Conservation (phyloP, 768 basidiomycete genomes). For the Suillus subluteus region DNA sequence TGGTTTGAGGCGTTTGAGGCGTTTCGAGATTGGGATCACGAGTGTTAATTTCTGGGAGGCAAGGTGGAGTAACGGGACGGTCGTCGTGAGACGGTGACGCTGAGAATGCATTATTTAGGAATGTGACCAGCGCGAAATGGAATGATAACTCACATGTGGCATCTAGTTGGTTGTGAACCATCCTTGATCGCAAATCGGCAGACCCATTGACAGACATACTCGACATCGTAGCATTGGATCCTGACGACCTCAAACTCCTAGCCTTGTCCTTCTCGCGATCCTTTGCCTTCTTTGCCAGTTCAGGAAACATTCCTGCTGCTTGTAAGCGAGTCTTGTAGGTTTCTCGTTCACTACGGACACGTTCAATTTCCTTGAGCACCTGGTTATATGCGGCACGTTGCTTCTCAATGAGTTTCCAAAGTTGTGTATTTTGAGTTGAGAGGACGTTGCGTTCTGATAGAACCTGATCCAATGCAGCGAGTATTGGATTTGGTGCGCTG, state of each 20-base stretch:
- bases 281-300: conserved; percentile 40
- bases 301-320: conserved; percentile 39
- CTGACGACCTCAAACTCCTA: conserved; percentile 20
- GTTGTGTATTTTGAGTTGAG: conserved; percentile 82
- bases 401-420: conserved; percentile 96
- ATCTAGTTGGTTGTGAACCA: conserved; percentile 35
- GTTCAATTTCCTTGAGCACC: conserved; percentile 83
- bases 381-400: conserved; percentile 82
- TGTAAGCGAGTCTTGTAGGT: conserved; percentile 44
- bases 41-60: conserved; percentile 17
- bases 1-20: conserved; percentile 12
- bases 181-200: conserved; percentile 29
- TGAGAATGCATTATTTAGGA: background rate
- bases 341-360: conserved; percentile 82
- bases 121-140: background rate
- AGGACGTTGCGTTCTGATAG: conserved; percentile 82
- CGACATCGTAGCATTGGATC: conserved; percentile 29
- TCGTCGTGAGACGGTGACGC: conserved; percentile 22
- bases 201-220: conserved; percentile 19
- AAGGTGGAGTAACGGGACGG: conserved; percentile 25
- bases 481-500: conserved; percentile 52
- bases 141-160: conserved; percentile 31
- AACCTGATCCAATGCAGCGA: conserved; percentile 71
- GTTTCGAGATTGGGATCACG: conserved; percentile 14
- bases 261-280: conserved; percentile 21